Base-by-base conservation (phyloP, 352 stramenopile species). In the Phytopythium mirpurense region DNA sequence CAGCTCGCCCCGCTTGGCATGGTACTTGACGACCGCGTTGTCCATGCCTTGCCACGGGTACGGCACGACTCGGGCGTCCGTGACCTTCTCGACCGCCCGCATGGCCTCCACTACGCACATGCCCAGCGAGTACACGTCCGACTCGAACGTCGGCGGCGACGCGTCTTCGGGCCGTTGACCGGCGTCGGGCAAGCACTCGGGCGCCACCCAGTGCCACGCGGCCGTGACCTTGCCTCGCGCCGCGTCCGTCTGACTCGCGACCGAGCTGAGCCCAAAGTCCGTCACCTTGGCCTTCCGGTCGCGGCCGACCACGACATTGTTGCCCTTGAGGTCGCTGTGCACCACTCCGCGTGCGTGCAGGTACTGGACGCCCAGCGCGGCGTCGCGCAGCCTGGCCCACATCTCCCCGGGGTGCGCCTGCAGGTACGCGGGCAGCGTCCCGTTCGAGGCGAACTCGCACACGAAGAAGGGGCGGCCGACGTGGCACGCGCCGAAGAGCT, bases 261-360 rank as follows among this genome's bases (percentile, higher is more conserved):
- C 46, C 5, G 26, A 48, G 19, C 54, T 65, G 9, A 62, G 34
- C 12, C 59, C 59, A 29, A 65, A 62, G 43, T 66, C 54, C 23
- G 54, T 58, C 10, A 62, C 27, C 21, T 56, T 61, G 12, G 53
- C 48, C 26, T 42, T n/a, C 2, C 54, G 54, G 10, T 66, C 59
- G 12, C 37, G 58, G 1, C 59, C 59, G 9, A 66, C n/a, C 9
- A 73, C 51, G 44, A 73, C 63, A 35, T 70, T 73, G 57, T 70
- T 61, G 27, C 65, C 67, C 54, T 73, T 96, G 8, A 96, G 62
- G 53, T 96, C 85, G 5, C 78, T 66, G 48, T 96, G 86, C 9
- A 95, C 59, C 3, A 88, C 51, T 7, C 24, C 12, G 46, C 57
- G 46, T 44, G 51, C 14, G 23, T 59, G 67, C 82, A 84, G 21